Evolutionary conservation across 2,329 filamentous ascomycete genomes (phyloP).

Genomic region (Coniosporium uncinatum): DNA sequence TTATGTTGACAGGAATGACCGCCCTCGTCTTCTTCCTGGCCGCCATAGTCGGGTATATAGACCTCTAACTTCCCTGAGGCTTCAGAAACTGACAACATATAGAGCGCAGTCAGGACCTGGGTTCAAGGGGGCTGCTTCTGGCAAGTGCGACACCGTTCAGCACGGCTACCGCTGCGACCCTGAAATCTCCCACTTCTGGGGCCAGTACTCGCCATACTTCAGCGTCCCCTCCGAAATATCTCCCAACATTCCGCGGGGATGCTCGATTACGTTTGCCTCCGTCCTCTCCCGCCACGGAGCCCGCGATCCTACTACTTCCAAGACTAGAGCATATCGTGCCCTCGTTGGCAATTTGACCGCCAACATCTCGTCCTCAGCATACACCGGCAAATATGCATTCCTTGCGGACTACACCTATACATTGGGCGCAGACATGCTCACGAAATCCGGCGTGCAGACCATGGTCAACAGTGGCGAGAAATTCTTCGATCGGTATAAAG

Average conservation of each 20-base stretch:
- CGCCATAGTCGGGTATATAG: too few species aligned
- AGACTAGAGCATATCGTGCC: slow-evolving; percentile 56
- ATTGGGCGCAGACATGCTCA: slow-evolving; percentile 65
- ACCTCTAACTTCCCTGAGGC: too few species aligned
- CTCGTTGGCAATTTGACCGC: slow-evolving; percentile 62
- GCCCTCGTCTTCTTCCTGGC: too few species aligned
- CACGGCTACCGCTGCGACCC: slow-evolving; percentile 58
- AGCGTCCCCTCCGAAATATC: slow-evolving; percentile 54
- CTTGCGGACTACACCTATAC: slow-evolving; percentile 66
- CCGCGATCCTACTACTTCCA: slow-evolving; percentile 69
- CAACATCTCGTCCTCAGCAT: slow-evolving; percentile 44
- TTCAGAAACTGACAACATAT: too few species aligned
- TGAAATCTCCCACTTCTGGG: slow-evolving; percentile 65
- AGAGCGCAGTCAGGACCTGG: too few species aligned
- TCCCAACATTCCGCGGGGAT: slow-evolving; percentile 55
- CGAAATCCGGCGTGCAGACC: slow-evolving; percentile 60
- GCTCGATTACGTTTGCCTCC: slow-evolving; percentile 73
- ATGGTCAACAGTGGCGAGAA: slow-evolving; percentile 70
- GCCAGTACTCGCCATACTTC: slow-evolving; percentile 86
- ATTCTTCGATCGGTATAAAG: slow-evolving; percentile 69
- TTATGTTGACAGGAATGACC: too few species aligned
- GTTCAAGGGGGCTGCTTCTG: too few species aligned
- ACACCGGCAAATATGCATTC: slow-evolving; percentile 61
- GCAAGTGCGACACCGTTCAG: slow-evolving; percentile 46
- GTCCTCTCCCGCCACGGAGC: slow-evolving; percentile 82